These are phyloP conservation scores for Globisporangium spinosum DNA, from an alignment of 352 stramenopile species.

Conservation along the genomic window DNA sequence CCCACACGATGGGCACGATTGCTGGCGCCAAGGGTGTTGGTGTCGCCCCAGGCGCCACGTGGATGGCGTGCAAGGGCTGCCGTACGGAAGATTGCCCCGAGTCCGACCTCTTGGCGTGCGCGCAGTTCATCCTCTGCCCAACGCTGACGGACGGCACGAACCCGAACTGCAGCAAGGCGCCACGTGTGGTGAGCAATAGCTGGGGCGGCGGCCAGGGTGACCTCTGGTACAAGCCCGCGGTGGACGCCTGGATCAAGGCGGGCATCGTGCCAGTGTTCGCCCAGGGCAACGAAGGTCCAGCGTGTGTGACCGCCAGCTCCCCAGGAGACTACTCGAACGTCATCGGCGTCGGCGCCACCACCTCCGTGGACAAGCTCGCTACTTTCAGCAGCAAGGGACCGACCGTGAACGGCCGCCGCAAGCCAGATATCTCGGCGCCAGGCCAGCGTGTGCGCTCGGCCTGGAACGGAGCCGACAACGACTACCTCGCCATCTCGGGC, in stretches of 20 bases:
- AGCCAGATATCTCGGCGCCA: slow-evolving; percentile 29
- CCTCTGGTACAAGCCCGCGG: slow-evolving; percentile 7
- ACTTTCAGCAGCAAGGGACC: slow-evolving; percentile 22
- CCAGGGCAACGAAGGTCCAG: slow-evolving; percentile 16
- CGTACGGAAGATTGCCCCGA: no score
- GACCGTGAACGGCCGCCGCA: slow-evolving; percentile 11
- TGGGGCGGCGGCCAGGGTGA: slow-evolving; percentile 19
- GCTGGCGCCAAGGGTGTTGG: slow-evolving; percentile 14
- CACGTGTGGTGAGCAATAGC: slow-evolving; percentile 28
- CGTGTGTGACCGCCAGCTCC: slow-evolving; percentile 15
- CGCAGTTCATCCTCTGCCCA: slow-evolving; percentile 27
- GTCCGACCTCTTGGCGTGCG: background rate
- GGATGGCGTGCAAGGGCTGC: slow-evolving; percentile 20
- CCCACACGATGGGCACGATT: slow-evolving; percentile 18
- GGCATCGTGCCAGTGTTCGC: slow-evolving; percentile 26
- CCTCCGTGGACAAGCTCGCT: background rate
- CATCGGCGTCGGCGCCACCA: slow-evolving; percentile 26
- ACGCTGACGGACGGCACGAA: slow-evolving; percentile 21
- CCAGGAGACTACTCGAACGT: slow-evolving; percentile 28
- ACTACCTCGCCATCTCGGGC: background rate
- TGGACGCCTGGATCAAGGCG: slow-evolving; percentile 21
- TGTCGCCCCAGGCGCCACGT: slow-evolving; percentile 9
- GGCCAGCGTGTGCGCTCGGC: slow-evolving; percentile 18
- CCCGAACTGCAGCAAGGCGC: slow-evolving; percentile 20
- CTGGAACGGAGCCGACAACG: background rate